phyloP scores from a whole-genome alignment of 306 rosid genomes.

The Gillenia trifoliata region DNA sequence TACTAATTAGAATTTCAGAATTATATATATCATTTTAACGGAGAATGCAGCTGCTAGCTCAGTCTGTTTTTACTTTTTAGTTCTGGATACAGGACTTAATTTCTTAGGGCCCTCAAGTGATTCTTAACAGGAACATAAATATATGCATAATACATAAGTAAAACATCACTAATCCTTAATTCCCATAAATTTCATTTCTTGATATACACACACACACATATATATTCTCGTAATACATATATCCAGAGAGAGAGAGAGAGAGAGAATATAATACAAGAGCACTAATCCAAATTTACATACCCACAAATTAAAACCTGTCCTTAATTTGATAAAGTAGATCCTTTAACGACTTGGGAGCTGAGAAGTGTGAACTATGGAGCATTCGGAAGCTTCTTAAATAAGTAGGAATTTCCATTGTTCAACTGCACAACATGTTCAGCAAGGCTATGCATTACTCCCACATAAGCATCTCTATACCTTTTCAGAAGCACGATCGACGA shows the following conservation, averaged over 20 bases:
- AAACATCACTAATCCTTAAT: neutral
- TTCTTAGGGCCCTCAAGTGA: too few species aligned
- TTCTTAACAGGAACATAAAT: too few species aligned
- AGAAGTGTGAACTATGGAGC: neutral
- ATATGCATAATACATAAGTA: too few species aligned
- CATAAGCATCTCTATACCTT: neutral
- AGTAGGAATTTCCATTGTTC: neutral
- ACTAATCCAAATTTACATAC: neutral
- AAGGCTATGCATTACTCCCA: neutral
- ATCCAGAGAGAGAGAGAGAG: too few species aligned
- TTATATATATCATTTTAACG: too few species aligned
- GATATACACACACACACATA: too few species aligned
- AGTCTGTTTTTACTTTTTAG: too few species aligned
- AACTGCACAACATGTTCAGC: neutral
- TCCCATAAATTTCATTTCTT: too few species aligned
- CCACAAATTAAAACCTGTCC: neutral
- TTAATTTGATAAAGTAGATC: neutral
- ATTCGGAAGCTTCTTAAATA: neutral
- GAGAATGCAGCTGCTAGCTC: too few species aligned
- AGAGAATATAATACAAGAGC: neutral
- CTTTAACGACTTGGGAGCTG: neutral
- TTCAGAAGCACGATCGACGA: neutral
- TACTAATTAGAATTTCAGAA: neutral
- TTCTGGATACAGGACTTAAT: too few species aligned
- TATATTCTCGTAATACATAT: too few species aligned